Percentiles rank a stretch among this genome's conserved stretches.
Conservation (phyloP, 192 early-diverging fungal species). For the Tieghemiomyces parasiticus region DNA sequence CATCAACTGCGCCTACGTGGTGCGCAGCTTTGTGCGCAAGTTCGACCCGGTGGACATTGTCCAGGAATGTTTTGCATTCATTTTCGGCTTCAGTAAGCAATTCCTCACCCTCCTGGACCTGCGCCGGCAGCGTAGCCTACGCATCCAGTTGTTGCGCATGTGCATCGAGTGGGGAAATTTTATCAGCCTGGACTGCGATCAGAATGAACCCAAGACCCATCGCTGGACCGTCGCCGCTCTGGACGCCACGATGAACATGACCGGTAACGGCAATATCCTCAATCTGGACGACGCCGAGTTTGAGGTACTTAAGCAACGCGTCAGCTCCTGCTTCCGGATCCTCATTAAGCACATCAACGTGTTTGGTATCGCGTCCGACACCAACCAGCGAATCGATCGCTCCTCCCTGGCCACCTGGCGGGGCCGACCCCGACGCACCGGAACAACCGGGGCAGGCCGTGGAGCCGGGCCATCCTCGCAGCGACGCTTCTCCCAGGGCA, state of each 20-base stretch:
- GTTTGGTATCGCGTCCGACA: slow-evolving; percentile 10
- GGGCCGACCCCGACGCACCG: no score
- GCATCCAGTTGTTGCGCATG: slow-evolving; percentile 49
- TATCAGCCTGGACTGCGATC: slow-evolving; percentile 66
- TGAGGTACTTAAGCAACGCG: slow-evolving; percentile 46
- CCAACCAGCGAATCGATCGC: slow-evolving; percentile 7
- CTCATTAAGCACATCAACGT: slow-evolving; percentile 10
- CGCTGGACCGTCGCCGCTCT: slow-evolving; percentile 73
- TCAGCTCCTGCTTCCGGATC: slow-evolving; percentile 47
- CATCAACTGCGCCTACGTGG: slow-evolving; percentile 10
- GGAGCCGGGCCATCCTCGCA: no score
- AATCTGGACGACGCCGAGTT: slow-evolving; percentile 57
- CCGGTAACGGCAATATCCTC: slow-evolving; percentile 53
- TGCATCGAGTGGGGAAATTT: slow-evolving; percentile 82
- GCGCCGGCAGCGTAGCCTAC: slow-evolving; percentile 37
- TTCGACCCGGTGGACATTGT: slow-evolving; percentile 21
- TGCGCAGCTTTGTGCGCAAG: background rate
- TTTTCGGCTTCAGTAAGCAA: slow-evolving; percentile 41
- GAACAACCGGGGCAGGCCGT: no score
- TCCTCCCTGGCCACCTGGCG: background rate
- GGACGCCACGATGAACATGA: slow-evolving; percentile 66
- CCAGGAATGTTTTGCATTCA: slow-evolving; percentile 28
- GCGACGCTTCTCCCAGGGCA: background rate
- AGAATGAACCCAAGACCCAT: slow-evolving; percentile 64
- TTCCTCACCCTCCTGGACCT: slow-evolving; percentile 41